phyloP scores from a whole-genome alignment of 2,329 filamentous ascomycete genomes.

The Hypoxylon sp. region DNA sequence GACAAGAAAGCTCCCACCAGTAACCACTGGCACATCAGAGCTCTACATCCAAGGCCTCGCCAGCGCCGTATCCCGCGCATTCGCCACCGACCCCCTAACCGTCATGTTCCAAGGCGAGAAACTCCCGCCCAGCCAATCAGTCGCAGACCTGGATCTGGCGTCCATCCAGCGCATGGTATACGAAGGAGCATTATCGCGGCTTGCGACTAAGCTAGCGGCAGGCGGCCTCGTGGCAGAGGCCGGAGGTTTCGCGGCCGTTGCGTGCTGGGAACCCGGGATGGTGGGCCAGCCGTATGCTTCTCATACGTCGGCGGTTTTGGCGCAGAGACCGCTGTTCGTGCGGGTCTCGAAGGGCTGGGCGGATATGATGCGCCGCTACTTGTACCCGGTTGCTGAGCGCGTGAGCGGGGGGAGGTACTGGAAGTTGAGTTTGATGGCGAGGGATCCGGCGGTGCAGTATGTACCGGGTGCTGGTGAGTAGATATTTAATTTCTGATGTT shows the following conservation, averaged over 20 bases:
- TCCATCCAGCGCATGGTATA: constrained; percentile 16
- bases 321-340: constrained; percentile 17
- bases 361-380: constrained; percentile 11
- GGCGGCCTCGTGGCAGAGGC: constrained; percentile 45
- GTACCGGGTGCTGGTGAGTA: constrained; percentile 41
- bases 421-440: constrained; percentile 45
- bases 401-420: constrained; percentile 40
- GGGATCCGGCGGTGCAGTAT: constrained; percentile 40
- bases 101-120: constrained; percentile 37
- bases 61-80: constrained; percentile 31
- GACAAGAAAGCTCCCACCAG: constrained; percentile 19
- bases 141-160: constrained; percentile 12
- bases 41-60: constrained; percentile 34
- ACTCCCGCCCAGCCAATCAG: constrained; percentile 15
- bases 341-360: background rate
- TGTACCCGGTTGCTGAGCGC: constrained; percentile 33
- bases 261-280: constrained; percentile 37
- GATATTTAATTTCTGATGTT: background rate
- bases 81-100: constrained; percentile 24
- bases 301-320: background rate
- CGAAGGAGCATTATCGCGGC: constrained; percentile 14
- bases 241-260: constrained; percentile 41
- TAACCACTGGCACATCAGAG: constrained; percentile 38
- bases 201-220: constrained; percentile 26
- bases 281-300: constrained; percentile 11